Evolutionary conservation across 495 filamentous ascomycete species (phyloP).

Genomic region (Daldinia childiae): DNA sequence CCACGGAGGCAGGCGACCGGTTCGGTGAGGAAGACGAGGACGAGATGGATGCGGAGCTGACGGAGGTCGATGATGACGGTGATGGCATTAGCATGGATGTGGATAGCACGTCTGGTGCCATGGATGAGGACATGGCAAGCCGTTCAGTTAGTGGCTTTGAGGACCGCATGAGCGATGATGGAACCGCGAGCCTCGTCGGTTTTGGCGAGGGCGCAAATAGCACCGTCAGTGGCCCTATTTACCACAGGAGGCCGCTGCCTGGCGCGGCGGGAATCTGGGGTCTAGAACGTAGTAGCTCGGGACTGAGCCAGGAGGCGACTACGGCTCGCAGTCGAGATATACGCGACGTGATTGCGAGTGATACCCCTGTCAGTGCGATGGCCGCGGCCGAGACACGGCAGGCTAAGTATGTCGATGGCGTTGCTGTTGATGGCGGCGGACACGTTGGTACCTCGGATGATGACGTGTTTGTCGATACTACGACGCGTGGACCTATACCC

Average conservation of each 20-base stretch:
- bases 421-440: slow-evolving; percentile 50
- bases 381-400: slow-evolving; percentile 54
- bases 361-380: slow-evolving; percentile 54
- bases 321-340: slow-evolving; percentile 37
- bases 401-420: slow-evolving; percentile 57
- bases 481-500: slow-evolving; percentile 52
- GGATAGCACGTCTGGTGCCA: slow-evolving; percentile 50
- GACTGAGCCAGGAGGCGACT: slow-evolving; percentile 52
- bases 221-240: slow-evolving; percentile 78
- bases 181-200: slow-evolving; percentile 74
- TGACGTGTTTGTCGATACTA: slow-evolving; percentile 58
- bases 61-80: slow-evolving; percentile 57
- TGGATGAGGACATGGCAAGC: slow-evolving; percentile 54
- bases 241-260: slow-evolving; percentile 57
- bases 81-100: slow-evolving; percentile 58
- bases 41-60: slow-evolving; percentile 60
- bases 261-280: slow-evolving; percentile 46
- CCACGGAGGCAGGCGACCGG: slow-evolving; percentile 57
- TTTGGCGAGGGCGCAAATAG: slow-evolving; percentile 90
- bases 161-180: slow-evolving; percentile 82
- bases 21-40: slow-evolving; percentile 50
- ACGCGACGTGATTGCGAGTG: slow-evolving; percentile 40
- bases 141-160: slow-evolving; percentile 71
- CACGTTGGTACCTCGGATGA: slow-evolving; percentile 44
- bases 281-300: slow-evolving; percentile 56